phyloP scores from a whole-genome alignment of 345 rosid genomes.

The Salix exigua region DNA sequence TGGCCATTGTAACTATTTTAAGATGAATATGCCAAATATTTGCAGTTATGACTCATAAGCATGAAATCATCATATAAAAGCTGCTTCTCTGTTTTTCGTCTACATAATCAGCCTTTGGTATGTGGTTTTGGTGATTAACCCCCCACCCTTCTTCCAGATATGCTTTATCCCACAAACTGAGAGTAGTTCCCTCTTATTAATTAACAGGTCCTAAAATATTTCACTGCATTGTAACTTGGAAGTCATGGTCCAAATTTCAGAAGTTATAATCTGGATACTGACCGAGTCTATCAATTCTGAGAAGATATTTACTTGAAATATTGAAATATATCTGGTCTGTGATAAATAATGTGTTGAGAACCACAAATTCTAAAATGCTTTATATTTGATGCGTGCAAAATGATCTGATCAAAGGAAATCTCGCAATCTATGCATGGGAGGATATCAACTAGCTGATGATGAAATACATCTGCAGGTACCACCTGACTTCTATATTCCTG shows the following conservation, averaged over 20 bases:
- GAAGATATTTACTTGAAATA: no score
- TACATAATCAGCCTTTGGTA: background rate
- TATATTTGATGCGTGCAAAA: background rate
- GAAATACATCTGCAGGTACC: conserved; percentile 59
- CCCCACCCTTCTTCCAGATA: background rate
- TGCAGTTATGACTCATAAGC: background rate
- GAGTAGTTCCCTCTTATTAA: no score
- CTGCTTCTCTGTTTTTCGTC: background rate
- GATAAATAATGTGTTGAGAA: no score
- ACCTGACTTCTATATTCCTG: conserved; percentile 90
- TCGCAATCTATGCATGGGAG: background rate
- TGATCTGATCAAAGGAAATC: background rate
- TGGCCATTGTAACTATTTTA: background rate
- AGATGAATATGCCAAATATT: no score
- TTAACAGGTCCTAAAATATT: background rate
- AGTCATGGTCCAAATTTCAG: background rate
- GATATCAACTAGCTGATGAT: background rate
- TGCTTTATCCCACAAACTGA: background rate
- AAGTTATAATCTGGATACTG: background rate
- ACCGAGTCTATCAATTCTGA: background rate
- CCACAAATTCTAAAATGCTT: no score
- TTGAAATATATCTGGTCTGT: no score
- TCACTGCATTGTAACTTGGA: background rate
- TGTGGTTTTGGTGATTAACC: background rate
- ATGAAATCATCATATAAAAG: background rate